Conservation (phyloP, 306 rosid genomes). For the Hippophae rhamnoides region DNA sequence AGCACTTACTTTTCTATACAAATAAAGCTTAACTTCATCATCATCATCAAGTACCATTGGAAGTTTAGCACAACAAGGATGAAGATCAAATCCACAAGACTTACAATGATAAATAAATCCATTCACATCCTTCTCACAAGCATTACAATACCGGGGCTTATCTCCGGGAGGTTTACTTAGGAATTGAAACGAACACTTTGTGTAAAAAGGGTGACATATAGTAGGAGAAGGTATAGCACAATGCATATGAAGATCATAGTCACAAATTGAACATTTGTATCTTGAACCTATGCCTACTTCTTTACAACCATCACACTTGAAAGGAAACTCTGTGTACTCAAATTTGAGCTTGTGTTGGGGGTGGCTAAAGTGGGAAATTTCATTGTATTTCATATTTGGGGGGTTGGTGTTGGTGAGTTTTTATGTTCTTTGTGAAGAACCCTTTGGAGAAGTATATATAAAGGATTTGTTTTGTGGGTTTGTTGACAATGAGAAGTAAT, state of each 20-base stretch:
- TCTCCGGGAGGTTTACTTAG: constrained; percentile 49
- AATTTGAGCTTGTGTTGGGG: constrained; percentile 74
- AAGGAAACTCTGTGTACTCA: constrained; percentile 62
- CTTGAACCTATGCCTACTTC: constrained; percentile 81
- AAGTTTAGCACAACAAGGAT: constrained; percentile 94
- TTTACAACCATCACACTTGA: constrained; percentile 94
- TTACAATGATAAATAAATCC: constrained; percentile 82
- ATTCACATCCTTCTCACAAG: constrained; percentile 66
- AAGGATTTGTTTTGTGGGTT: constrained; percentile 7
- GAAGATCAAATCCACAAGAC: constrained; percentile 72
- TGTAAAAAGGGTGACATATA: constrained; percentile 69
- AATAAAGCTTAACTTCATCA: constrained; percentile 50
- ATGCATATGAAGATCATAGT: constrained; percentile 81
- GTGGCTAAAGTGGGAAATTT: constrained; percentile 75
- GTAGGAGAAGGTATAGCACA: constrained; percentile 52
- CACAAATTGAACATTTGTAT: constrained; percentile 61
- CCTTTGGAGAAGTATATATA: constrained; percentile 16
- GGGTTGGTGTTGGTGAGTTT: not conserved
- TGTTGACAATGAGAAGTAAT: not conserved
- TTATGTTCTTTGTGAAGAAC: constrained; percentile 2
- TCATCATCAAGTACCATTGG: constrained; percentile 68
- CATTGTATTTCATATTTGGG: constrained; percentile 55
- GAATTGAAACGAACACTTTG: constrained; percentile 72
- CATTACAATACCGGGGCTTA: constrained; percentile 65
- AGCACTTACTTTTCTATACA: constrained; percentile 57